Evolutionary conservation across 805 yeast genomes (phyloP), one percentile per base, ranked within the genome.

Genomic region (Zygoascus biomembranicola): DNA sequence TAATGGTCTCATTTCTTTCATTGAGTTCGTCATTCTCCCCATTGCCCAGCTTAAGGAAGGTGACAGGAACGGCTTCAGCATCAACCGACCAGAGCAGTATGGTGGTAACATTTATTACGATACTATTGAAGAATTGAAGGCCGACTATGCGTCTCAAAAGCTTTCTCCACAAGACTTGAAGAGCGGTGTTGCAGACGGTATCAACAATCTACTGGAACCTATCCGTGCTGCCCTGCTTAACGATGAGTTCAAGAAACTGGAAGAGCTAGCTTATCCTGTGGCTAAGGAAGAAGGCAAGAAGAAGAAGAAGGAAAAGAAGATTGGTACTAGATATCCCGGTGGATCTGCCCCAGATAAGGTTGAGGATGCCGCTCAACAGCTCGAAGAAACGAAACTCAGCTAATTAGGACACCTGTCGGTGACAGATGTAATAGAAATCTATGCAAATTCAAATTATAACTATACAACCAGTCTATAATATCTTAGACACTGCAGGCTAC

Each of bases 141-240:
- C 73, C 39, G 96, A 85, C 61, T 94, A 77, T 72, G 84, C 78
- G 46, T 76, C 78, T 32, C 87, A 85, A 67, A 80, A 80, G 66
- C 78, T 94, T 63, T 79, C 94, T 39, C 98, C 99, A 32, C 94
- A 89, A 32, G 99, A 94, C 70, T 83, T 94, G 70, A 94, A 94
- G 71, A 71, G 84, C 4, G 99, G 99, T 70, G 92, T 92, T 51
- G 76, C 95, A 49, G 95, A 84, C 62, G 85, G 85, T 35, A 85
- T 94, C 64, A 86, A 89, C 69, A 81, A 69, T 47, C 75, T 94
- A 53, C 78, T 94, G 63, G 90, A 80, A 2, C 98, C 99, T 54
- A 81, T 94, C 54, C 85, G 90, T 68, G 82, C 79, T 56, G 88
- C 81, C 55, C 87, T 73, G 63, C 77, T 73, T 32, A 80, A 75